phyloP scores from a whole-genome alignment of 768 basidiomycete species.

The Sutorius australiensis region DNA sequence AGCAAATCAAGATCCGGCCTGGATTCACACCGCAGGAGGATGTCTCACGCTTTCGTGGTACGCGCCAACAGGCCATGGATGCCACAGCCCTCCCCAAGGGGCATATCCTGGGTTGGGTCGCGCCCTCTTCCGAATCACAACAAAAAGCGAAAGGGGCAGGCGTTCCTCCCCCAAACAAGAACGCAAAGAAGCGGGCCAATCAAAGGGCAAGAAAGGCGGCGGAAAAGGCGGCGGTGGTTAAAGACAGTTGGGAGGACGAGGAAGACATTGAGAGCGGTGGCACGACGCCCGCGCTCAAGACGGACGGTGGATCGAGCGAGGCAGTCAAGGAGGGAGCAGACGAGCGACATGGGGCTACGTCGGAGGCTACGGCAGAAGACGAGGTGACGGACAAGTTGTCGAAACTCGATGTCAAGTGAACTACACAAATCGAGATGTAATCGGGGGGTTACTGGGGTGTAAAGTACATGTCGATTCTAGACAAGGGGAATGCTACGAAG shows the following conservation, averaged over 20 bases:
- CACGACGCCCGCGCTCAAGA: conserved; percentile 23
- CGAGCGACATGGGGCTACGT: conserved; percentile 18
- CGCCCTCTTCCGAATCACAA: conserved; percentile 47
- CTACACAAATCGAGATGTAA: not conserved
- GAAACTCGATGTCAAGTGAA: conserved; percentile 54
- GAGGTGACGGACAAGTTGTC: conserved; percentile 50
- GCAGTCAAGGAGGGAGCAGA: conserved; percentile 16
- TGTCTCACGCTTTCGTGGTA: conserved; percentile 78
- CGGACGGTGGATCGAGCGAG: not conserved
- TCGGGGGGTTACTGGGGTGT: conserved; percentile 14
- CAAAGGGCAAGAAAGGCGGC: conserved; percentile 63
- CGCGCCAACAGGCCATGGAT: conserved; percentile 72
- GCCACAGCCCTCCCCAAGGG: conserved; percentile 62
- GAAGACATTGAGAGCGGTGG: conserved; percentile 43
- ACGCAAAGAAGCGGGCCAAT: conserved; percentile 80
- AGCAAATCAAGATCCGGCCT: conserved; percentile 84
- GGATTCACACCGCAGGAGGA: conserved; percentile 96
- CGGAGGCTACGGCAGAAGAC: conserved; percentile 15
- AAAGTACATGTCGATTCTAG: conserved; percentile 6
- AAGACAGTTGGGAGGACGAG: conserved; percentile 77
- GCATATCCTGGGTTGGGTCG: conserved; percentile 79
- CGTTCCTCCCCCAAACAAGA: conserved; percentile 58
- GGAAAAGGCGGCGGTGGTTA: conserved; percentile 54
- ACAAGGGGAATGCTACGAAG: conserved; percentile 12
- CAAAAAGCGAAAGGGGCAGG: conserved; percentile 28